A percentile compares a stretch with the other conserved stretches of the same genome.
Conservation (phyloP, 352 stramenopile genomes). For the Globisporangium cederbergense region DNA sequence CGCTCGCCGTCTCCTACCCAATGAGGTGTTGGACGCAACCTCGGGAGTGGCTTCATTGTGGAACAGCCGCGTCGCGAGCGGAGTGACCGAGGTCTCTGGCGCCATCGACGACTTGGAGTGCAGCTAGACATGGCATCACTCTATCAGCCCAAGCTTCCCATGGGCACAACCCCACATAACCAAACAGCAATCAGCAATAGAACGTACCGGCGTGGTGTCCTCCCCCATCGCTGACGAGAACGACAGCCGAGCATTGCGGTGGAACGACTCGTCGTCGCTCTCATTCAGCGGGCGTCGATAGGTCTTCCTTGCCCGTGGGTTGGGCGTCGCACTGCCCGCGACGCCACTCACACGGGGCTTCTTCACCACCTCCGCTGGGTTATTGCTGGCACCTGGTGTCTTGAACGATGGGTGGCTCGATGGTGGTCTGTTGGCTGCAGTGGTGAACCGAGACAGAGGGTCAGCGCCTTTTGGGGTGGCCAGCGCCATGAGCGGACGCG, state of each 20-base stretch:
- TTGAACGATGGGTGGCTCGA: conserved; percentile 26
- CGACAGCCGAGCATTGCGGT: conserved; percentile 45
- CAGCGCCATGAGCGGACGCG: conserved; percentile 22
- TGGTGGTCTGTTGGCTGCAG: conserved; percentile 10
- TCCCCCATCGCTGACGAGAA: conserved; percentile 58
- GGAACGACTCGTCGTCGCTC: conserved; percentile 56
- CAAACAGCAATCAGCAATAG: background rate
- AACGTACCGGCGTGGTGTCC: conserved; percentile 47
- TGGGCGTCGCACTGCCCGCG: conserved; percentile 28
- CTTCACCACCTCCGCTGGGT: conserved; percentile 42
- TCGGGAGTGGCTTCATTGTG: conserved; percentile 14
- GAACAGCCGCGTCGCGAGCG: conserved; percentile 19
- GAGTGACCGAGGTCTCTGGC: background rate
- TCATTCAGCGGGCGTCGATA: conserved; percentile 51
- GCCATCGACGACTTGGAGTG: background rate
- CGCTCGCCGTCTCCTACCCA: background rate
- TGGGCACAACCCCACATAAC: background rate
- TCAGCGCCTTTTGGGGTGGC: conserved; percentile 17
- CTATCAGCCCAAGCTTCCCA: background rate
- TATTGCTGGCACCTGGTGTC: conserved; percentile 20
- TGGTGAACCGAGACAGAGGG: background rate
- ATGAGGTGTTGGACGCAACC: background rate
- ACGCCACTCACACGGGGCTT: conserved; percentile 43
- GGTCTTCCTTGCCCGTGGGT: conserved; percentile 35
- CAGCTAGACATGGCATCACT: background rate